Percentiles rank a stretch among this genome's conserved stretches.
Conservation (phyloP, 441 rosid species). For the Adansonia gregorii region DNA sequence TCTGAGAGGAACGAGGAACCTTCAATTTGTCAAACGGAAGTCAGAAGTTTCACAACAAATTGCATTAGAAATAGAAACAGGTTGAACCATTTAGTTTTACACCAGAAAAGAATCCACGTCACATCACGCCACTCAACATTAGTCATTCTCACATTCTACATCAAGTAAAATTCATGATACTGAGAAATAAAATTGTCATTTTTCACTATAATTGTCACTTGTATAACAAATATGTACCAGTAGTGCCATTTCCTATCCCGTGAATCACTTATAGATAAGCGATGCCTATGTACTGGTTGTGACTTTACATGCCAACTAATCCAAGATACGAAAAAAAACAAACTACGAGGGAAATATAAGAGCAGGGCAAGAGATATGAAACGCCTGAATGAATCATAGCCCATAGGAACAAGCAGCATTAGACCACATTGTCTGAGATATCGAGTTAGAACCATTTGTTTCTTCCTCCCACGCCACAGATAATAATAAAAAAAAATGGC, state of each 20-base stretch:
- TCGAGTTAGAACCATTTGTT: neutral
- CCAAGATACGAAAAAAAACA: neutral
- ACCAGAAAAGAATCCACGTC: neutral
- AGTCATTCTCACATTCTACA: neutral
- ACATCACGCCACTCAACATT: neutral
- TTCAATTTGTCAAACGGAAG: neutral
- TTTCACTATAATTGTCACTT: neutral
- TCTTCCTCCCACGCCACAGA: neutral
- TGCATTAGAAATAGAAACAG: neutral
- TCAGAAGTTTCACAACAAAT: neutral
- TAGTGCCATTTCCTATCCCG: too few relatives aligned
- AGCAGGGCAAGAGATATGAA: neutral
- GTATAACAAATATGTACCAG: neutral
- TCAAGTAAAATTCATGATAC: neutral
- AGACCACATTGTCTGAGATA: neutral
- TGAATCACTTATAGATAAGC: neutral
- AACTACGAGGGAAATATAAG: neutral
- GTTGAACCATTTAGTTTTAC: neutral
- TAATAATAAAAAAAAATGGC: neutral
- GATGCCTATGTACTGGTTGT: neutral
- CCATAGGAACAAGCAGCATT: neutral
- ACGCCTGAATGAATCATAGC: neutral
- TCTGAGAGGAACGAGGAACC: neutral
- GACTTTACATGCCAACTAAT: neutral
- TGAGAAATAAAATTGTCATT: neutral